Evolutionary conservation across 495 filamentous ascomycete genomes (phyloP).

Genomic region (Cetradonia linearis): DNA sequence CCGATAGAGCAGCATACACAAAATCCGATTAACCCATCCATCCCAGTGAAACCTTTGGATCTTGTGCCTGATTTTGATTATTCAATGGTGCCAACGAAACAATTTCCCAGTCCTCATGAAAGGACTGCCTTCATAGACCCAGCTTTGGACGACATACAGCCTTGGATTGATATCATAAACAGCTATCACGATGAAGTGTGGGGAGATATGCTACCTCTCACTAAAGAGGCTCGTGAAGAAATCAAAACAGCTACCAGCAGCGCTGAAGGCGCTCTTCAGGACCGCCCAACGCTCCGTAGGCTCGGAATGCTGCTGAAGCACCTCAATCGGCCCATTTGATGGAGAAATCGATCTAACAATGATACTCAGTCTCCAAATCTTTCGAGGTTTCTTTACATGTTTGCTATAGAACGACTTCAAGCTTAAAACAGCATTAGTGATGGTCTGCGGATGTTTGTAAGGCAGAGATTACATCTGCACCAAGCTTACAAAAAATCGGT

Average conservation of each 20-base stretch:
- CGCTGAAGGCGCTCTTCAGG: slow-evolving; percentile 20
- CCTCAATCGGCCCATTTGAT: slow-evolving; percentile 25
- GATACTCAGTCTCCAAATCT: background rate
- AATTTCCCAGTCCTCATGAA: background rate
- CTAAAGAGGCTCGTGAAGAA: slow-evolving; percentile 53
- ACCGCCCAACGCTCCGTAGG: slow-evolving; percentile 38
- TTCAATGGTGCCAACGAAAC: slow-evolving; percentile 4
- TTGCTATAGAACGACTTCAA: background rate
- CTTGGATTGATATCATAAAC: slow-evolving; percentile 54
- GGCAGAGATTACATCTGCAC: too few species aligned
- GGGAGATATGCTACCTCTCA: slow-evolving; percentile 56
- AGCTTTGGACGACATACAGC: slow-evolving; percentile 23
- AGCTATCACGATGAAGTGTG: slow-evolving; percentile 69
- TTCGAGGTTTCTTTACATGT: too few species aligned
- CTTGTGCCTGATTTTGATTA: slow-evolving; percentile 39
- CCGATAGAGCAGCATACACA: background rate
- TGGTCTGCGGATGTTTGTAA: background rate
- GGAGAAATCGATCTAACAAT: background rate
- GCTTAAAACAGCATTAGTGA: background rate
- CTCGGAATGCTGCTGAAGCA: slow-evolving; percentile 44
- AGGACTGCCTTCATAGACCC: slow-evolving; percentile 7
- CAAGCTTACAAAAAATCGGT: too few species aligned
- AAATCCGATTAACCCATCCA: slow-evolving; percentile 20
- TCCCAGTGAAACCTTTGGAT: slow-evolving; percentile 3
- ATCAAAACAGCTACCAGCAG: slow-evolving; percentile 33